Evolutionary conservation across 345 rosid genomes (phyloP), one percentile per base, ranked within the genome.

Genomic region (Geranium rotundifolium): DNA sequence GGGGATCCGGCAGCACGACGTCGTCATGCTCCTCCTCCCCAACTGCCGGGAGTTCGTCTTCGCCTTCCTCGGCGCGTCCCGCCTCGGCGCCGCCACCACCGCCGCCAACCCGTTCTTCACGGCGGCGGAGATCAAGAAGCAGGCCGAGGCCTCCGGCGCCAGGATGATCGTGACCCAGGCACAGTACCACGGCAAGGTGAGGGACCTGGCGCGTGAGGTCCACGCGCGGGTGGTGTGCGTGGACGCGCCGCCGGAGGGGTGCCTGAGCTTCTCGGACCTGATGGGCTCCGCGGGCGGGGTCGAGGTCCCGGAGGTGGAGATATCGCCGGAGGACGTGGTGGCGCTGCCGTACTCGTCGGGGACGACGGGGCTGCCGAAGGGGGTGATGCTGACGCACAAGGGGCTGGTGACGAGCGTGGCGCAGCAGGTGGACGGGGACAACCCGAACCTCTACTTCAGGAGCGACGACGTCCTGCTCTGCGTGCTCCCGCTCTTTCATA

Each of bases 321-420:
- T 93, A 60, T 61, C 62, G 1, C 68, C 91, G 0, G 82, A 93
- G 29, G 95, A 93, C 41, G 90, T 86, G 4, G 90, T 88, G 63
- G 97, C 96, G 6, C 82, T 93, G 0, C 99, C 95, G 0, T 93
- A 86, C 63, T 93, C 99, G 3, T 93, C 99, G 1, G 99, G 99
- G 0, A 93, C 99, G 1, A 93, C 97, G 1, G 99, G 97, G 7
- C 50, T 93, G 5, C 99, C 99, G 0, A 93, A 93, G 69, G 99
- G 99, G 2, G 99, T 93, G 59, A 88, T 93, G 97, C 62, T 93
- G 23, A 93, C 90, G 0, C 99, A 93, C 77, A 82, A 79, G 62
- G 85, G 96, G 0, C 76, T 86, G 0, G 76, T 93, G 49, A 90
- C 97, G 0, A 88, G 91, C 67, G 87, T 90, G 20, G 96, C 91